Percentiles rank a stretch among this genome's conserved stretches.
phyloP scores from a whole-genome alignment of 176 grass and related monocot species.

The Oryza nivara region DNA sequence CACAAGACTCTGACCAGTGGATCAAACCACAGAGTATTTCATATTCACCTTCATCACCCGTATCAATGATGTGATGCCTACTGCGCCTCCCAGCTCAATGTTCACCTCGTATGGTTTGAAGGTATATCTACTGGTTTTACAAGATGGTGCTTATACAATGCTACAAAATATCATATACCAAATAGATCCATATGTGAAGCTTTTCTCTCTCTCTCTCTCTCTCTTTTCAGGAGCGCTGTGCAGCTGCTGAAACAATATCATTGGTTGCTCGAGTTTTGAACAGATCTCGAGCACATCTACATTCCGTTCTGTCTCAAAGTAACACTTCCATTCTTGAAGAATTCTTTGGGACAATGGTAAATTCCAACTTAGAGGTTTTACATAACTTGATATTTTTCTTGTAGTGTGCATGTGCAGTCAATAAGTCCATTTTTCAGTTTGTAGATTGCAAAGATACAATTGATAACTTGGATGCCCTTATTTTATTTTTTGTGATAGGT shows the following conservation, averaged over 20 bases:
- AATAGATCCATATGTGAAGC: background rate
- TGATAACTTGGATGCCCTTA: conserved; percentile 20
- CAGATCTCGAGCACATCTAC: conserved; percentile 84
- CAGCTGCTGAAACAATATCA: conserved; percentile 87
- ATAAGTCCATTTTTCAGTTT: conserved; percentile 19
- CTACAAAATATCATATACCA: conserved; percentile 4
- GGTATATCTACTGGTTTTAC: conserved; percentile 61
- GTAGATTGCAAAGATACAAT: conserved; percentile 20
- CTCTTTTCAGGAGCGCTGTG: conserved; percentile 79
- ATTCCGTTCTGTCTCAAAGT: conserved; percentile 72
- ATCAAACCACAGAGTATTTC: conserved; percentile 71
- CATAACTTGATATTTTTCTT: conserved; percentile 11
- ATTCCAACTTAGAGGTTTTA: conserved; percentile 16
- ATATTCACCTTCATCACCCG: conserved; percentile 63
- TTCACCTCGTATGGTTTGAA: conserved; percentile 85
- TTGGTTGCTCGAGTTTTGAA: conserved; percentile 88
- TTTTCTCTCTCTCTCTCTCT: conserved; percentile 2
- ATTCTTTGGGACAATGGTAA: conserved; percentile 84
- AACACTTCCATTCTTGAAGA: conserved; percentile 79
- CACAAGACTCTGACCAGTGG: conserved; percentile 98
- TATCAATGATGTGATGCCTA: conserved; percentile 88
- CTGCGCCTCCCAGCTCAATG: conserved; percentile 70
- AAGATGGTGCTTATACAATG: conserved; percentile 35
- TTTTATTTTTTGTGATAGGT: conserved; percentile 65
- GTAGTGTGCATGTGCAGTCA: background rate